Base-by-base conservation (phyloP, 768 basidiomycete genomes). In the Krasilnikovozyma curviuscula region DNA sequence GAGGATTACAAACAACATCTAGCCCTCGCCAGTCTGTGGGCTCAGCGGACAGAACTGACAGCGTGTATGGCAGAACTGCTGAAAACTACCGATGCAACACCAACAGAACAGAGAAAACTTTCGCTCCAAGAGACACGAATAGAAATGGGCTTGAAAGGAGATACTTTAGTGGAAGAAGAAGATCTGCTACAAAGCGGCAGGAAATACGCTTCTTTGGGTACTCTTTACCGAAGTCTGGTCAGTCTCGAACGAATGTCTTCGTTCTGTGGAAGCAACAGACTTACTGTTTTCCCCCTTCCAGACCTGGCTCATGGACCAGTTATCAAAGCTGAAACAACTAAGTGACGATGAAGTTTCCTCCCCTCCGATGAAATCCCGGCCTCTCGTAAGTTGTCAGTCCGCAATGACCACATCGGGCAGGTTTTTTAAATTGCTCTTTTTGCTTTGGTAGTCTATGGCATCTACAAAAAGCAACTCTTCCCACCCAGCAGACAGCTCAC, bases 221-320 rank as follows among this genome's bases (percentile, higher is more conserved):
- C 73, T 48, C 67, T 97, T 32, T 81, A 89, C 62, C 79, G 76
- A 55, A 89, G 83, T 61, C 73, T 95, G 57, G 88, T 91, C 64
- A 57, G 79, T 70, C 33, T 10, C 44, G 42, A 50, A 28, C 30
- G 23, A 27, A 34, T 47, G 40, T 25, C 39, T 30, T 5, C 10
- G 14, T 45, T n/a, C 5, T 25, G n/a, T 18, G 21, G 21, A 5
- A 14, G 5, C 13, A 10, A 13, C 25, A 21, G 40, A 32, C 34
- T 41, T 14, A n/a, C 42, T 57, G 24, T 50, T 46, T 28, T 44
- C 18, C 39, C 37, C 33, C 23, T 23, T 10, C 19, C 48, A 91
- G 85, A 72, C 76, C 1, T 95, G 89, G 91, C 85, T 95, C 61
- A 73, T 77, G 27, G 64, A 71, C 16, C 77, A 81, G 57, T 68